Evolutionary conservation across 2,329 filamentous ascomycete genomes (phyloP), one percentile per base, ranked within the genome.

Genomic region (Fusarium dlaminii): DNA sequence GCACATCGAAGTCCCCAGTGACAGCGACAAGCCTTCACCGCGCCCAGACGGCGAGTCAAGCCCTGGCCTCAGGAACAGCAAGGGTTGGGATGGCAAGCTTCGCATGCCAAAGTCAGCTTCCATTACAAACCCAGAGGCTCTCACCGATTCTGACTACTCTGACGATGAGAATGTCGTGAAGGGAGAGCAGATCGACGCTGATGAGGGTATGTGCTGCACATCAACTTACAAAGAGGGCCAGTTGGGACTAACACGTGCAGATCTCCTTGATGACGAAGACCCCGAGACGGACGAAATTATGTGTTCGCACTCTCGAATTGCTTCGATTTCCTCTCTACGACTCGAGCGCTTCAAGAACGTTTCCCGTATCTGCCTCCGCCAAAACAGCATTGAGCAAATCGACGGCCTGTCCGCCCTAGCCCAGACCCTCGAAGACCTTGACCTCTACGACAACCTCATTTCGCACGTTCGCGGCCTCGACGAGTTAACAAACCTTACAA

Each of bases 371-470:
- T 98, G 96, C 81, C 91, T 99, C 27, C 94, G 96, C 55, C 96
- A 99, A 82, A 99, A 99, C 82, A 89, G 90, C 75, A 96, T 99
- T 80, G 88, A 93, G 73, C 86, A 90, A 55, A 93, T 98, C 81
- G 90, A 94, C 36, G 91, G 96, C 14, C 90, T 98, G 9, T 86
- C 88, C 8, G 83, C 83, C 40, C 84, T 97, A 60, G 90, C 90
- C 39, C 80, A 85, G 5, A 94, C 90, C 2, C 86, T 99, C 45
- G 85, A 90, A 78, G 96, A 99, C 68, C 89, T 99, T 57, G 96
- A 99, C 79, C 89, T 99, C 68, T 99, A 99, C 86, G 96, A 99
- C 84, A 99, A 99, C 83, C 88, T 97, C 24, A 95, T 99, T 77
- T 90, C 91, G 17, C 95, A 97, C 82, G 90, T 98, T 82, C 91